phyloP scores from a whole-genome alignment of 768 basidiomycete species.

The Xanthoconium purpureum region DNA sequence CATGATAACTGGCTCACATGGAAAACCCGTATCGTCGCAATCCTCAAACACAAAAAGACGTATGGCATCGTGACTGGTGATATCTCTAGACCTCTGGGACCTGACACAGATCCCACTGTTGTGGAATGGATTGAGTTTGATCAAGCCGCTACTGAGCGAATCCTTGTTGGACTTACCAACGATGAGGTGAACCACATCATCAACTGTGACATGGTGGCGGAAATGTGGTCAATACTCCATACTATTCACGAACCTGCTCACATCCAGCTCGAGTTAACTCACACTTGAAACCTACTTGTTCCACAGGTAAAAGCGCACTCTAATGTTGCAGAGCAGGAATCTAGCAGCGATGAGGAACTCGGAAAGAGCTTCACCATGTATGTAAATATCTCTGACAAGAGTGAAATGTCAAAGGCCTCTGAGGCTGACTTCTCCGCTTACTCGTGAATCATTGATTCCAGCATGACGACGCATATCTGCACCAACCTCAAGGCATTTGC shows the following conservation, averaged over 20 bases:
- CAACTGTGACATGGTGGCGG: not conserved
- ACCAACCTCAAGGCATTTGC: not conserved
- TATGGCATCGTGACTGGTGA: not conserved
- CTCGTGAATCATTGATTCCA: not conserved
- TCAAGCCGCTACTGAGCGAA: not conserved
- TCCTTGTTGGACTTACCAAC: not conserved
- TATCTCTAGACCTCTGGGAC: not conserved
- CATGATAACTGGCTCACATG: not conserved
- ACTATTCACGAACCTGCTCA: not conserved
- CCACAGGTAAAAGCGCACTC: not conserved
- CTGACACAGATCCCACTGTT: not conserved
- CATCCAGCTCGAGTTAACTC: not conserved
- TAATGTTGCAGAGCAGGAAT: not conserved
- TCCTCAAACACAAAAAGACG: not conserved
- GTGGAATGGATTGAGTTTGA: not conserved
- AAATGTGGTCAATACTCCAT: not conserved
- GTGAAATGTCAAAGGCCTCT: not conserved
- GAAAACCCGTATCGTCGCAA: not conserved
- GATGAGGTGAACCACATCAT: not conserved
- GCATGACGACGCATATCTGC: not conserved
- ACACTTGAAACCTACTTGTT: not conserved
- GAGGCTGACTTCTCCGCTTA: not conserved
- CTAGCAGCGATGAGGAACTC: not conserved
- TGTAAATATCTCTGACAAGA: not conserved
- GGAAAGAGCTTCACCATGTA: not conserved